Evolutionary conservation across 1,284 basidiomycete genomes (phyloP).

Genomic region (Hemileia vastatrix): DNA sequence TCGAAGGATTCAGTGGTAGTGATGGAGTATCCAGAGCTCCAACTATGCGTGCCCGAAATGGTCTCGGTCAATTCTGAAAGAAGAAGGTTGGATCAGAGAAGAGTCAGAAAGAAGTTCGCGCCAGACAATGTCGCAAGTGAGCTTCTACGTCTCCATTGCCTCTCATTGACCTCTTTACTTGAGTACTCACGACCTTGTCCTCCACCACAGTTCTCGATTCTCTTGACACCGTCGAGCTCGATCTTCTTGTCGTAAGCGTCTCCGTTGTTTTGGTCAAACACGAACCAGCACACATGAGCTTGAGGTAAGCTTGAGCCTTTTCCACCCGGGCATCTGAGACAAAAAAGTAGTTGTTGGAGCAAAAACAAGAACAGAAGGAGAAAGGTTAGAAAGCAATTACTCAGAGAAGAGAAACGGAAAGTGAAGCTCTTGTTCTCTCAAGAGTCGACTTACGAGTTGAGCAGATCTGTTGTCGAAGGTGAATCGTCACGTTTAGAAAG

Average conservation of each 20-base stretch:
- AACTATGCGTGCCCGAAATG: too few species aligned
- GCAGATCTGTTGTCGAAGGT: neutral
- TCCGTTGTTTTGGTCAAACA: neutral
- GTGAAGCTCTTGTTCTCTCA: too few species aligned
- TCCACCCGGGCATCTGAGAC: neutral
- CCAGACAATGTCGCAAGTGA: neutral
- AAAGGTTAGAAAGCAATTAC: too few species aligned
- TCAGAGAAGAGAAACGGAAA: too few species aligned
- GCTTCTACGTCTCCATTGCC: too few species aligned
- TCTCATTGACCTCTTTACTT: neutral
- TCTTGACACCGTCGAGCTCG: neutral
- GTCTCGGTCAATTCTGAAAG: too few species aligned
- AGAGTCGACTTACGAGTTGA: neutral
- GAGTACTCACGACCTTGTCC: neutral
- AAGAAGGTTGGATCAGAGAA: too few species aligned
- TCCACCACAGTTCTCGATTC: neutral
- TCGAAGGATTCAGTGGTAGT: too few species aligned
- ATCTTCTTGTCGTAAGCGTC: neutral
- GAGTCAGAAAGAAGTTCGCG: too few species aligned
- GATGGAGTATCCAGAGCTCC: too few species aligned
- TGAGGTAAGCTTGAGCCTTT: neutral
- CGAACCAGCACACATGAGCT: neutral
- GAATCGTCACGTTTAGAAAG: neutral
- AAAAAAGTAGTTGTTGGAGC: neutral
- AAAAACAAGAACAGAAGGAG: too few species aligned